phyloP scores from a whole-genome alignment of 305 asterid genomes.

The Fraxinus sp. region DNA sequence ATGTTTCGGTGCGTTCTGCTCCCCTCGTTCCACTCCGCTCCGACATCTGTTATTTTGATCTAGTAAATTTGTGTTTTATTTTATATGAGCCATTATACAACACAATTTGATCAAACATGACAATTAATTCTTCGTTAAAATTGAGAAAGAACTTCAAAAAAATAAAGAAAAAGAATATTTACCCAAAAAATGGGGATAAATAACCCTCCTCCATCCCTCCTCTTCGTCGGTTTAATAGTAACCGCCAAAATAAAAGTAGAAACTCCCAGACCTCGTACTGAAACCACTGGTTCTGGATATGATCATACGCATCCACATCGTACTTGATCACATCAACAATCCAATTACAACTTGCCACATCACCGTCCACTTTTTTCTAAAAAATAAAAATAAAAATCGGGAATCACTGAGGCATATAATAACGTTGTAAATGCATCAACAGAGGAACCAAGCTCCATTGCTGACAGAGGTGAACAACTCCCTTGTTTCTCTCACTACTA shows the following conservation, averaged over 20 bases:
- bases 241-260: not conserved
- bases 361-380: not conserved
- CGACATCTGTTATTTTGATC: too few species aligned
- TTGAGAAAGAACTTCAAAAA: not conserved
- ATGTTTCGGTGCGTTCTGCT: too few species aligned
- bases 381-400: too few species aligned
- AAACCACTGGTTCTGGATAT: not conserved
- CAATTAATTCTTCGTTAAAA: not conserved
- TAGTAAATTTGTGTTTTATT: too few species aligned
- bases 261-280: not conserved
- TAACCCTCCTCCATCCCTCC: not conserved
- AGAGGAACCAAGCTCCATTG: conserved; percentile 14
- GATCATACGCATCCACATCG: not conserved
- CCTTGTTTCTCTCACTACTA: conserved; percentile 26
- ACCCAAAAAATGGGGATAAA: not conserved
- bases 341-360: conserved; percentile 2
- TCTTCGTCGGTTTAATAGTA: not conserved
- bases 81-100: too few species aligned
- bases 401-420: not conserved
- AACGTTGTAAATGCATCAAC: not conserved
- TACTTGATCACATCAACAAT: not conserved
- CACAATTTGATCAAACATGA: not conserved
- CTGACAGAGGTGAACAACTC: conserved; percentile 22
- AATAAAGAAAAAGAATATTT: too few species aligned
- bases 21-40: too few species aligned